These are phyloP conservation scores for Aspergillus floridensis DNA, from an alignment of 2,329 filamentous ascomycete genomes.

Conservation along the genomic window DNA sequence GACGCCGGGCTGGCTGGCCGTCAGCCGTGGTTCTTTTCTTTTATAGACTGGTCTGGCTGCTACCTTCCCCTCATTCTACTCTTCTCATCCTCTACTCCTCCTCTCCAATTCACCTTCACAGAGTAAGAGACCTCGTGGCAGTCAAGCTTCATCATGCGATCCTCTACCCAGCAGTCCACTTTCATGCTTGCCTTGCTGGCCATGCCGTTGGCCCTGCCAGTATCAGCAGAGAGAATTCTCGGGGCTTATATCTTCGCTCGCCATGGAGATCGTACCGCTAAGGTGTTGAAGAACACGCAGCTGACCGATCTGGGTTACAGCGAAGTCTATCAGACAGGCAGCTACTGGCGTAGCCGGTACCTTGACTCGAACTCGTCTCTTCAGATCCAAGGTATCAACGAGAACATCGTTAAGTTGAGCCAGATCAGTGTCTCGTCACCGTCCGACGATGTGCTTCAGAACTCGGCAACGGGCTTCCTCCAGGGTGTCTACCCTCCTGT, in stretches of 20 bases:
- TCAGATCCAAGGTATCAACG: slow-evolving; percentile 65
- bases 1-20: not conserved
- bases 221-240: slow-evolving; percentile 64
- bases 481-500: slow-evolving; percentile 85
- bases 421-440: slow-evolving; percentile 74
- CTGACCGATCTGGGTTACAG: slow-evolving; percentile 77
- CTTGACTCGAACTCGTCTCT: slow-evolving; percentile 58
- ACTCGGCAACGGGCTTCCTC: slow-evolving; percentile 74
- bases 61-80: not conserved
- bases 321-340: slow-evolving; percentile 69
- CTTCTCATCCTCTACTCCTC: not conserved
- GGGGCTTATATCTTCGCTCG: slow-evolving; percentile 85
- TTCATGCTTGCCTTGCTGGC: slow-evolving; percentile 28
- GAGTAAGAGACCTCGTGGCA: not conserved
- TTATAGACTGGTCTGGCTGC: not conserved
- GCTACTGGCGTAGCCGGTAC: slow-evolving; percentile 75
- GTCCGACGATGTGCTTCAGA: slow-evolving; percentile 72
- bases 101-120: not conserved
- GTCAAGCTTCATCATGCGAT: slow-evolving; percentile 23
- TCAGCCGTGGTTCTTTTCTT: not conserved
- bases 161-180: slow-evolving; percentile 21
- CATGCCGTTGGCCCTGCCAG: slow-evolving; percentile 23
- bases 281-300: slow-evolving; percentile 66
- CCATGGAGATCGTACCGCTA: slow-evolving; percentile 84
- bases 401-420: slow-evolving; percentile 62